These are phyloP conservation scores for Coemansia sp. DNA, from an alignment of 192 early-diverging fungal species.

Conservation along the genomic window DNA sequence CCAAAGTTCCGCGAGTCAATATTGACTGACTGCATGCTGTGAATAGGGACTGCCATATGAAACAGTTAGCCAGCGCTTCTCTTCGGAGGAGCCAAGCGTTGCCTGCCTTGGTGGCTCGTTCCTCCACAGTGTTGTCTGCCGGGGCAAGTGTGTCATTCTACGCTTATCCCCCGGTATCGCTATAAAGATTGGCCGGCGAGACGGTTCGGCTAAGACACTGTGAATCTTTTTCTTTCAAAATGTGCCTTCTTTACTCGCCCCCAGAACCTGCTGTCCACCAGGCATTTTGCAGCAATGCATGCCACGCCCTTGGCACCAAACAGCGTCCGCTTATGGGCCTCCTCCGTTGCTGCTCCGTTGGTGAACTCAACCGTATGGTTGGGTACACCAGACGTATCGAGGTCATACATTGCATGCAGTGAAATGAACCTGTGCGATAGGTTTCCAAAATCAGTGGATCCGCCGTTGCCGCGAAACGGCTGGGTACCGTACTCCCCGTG, in stretches of 20 bases:
- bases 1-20: too few species aligned
- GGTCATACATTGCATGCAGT: conserved; percentile 52
- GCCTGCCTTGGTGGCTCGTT: too few species aligned
- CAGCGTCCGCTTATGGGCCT: conserved; percentile 61
- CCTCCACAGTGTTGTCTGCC: too few species aligned
- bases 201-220: too few species aligned
- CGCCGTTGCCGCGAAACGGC: conserved; percentile 43
- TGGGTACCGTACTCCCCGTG: conserved; percentile 16
- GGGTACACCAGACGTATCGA: conserved; percentile 55
- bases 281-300: conserved; percentile 40
- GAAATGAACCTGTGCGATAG: conserved; percentile 65
- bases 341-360: conserved; percentile 55
- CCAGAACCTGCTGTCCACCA: conserved; percentile 54
- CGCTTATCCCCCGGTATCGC: too few species aligned
- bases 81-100: too few species aligned
- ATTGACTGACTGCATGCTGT: too few species aligned
- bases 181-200: too few species aligned
- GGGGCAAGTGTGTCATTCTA: not conserved
- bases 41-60: too few species aligned
- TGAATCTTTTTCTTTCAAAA: not conserved
- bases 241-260: conserved; percentile 36
- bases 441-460: conserved; percentile 75
- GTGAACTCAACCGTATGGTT: conserved; percentile 70
- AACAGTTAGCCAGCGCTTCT: too few species aligned
- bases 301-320: conserved; percentile 58